Conservation (phyloP, 257 asterid species). For the Gentiana straminea region DNA sequence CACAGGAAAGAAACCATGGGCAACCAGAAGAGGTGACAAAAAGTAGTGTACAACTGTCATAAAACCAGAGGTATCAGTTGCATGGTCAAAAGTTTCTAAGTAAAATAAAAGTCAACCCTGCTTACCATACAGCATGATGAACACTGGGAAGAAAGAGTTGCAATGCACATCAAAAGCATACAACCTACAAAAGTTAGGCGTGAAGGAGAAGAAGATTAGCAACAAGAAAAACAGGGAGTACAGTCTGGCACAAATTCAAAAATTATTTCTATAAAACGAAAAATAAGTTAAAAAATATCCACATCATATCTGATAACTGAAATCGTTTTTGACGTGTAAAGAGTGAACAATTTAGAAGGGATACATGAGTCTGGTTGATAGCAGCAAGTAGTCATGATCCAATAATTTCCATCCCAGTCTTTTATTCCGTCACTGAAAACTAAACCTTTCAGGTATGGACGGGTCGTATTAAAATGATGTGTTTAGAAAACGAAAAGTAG, state of each 20-base stretch:
- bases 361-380: too few relatives aligned
- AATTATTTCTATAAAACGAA: background rate
- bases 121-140: conserved; percentile 82
- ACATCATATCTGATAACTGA: background rate
- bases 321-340: background rate
- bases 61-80: conserved; percentile 1
- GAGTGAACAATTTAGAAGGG: too few relatives aligned
- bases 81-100: conserved; percentile 4
- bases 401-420: too few relatives aligned
- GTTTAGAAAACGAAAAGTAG: too few relatives aligned
- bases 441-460: too few relatives aligned
- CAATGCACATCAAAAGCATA: conserved; percentile 98
- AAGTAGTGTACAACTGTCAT: conserved; percentile 78
- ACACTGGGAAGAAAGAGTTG: conserved; percentile 98
- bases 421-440: too few relatives aligned
- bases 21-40: conserved; percentile 81
- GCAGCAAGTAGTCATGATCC: too few relatives aligned
- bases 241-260: too few relatives aligned
- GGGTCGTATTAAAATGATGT: too few relatives aligned
- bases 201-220: conserved; percentile 19
- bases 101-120: conserved; percentile 10
- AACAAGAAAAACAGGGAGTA: background rate
- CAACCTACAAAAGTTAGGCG: conserved; percentile 55
- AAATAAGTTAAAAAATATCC: background rate
- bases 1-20: conserved; percentile 87